Base-by-base conservation (phyloP, 177 flowering plant genomes). In the Tripterygium wilfordii region DNA sequence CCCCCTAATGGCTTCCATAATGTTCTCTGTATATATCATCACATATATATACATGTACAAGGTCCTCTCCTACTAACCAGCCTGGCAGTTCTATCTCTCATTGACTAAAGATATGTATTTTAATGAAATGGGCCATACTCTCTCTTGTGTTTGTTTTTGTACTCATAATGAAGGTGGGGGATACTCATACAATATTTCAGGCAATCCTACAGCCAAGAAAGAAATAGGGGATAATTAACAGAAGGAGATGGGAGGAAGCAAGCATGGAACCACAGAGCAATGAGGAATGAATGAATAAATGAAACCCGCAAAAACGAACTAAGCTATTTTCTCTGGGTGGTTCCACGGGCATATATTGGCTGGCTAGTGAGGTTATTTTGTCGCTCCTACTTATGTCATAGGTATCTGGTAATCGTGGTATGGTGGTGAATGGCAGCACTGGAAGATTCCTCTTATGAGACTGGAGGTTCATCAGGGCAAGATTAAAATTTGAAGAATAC, bases 261-360 rank as follows among this genome's bases (percentile, higher is more conserved):
- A 35, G 45, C 19, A 52, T 43, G 66, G 57, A 70, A 64, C 61
- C 67, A 62, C 60, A 69, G 66, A 61, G 56, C 51, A 67, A 69
- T 65, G 74, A 53, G 63, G 68, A 80, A 75, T 67, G 74, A 82
- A 79, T 60, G 79, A 82, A 81, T 71, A 50, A 74, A 72, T 54
- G 22, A 39, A 60, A 70, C 58, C 49, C 32, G 57, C 42, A 58
- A 63, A 67, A 66, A 54, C 35, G 45, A 46, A 58, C 73, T 60
- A 69, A 57, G 44, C 65, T 68, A 68, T 51, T 58, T n/a, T n/a
- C 80, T 65, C 68, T 67, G 52, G 65, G n/a, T n/a, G n/a, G 54
- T 36, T 63, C 69, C 65, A 42, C 56, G 29, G 63, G 69, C 52
- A 36, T 1, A n/a, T n/a, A 7, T 47, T 56, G 74, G 58, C 67